Conservation (phyloP, 345 rosid species). For the Cochlearia excelsa region DNA sequence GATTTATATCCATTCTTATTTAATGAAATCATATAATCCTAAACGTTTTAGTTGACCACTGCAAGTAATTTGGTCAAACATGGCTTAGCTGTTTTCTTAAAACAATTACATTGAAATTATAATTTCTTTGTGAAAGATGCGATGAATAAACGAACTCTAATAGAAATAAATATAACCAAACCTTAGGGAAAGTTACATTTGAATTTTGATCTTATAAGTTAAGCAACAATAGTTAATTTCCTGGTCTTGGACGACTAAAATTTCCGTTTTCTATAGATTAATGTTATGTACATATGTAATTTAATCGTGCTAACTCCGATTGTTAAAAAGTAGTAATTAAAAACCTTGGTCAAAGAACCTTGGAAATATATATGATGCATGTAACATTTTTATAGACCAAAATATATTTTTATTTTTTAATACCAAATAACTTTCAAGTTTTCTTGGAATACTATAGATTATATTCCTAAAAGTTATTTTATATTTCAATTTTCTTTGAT, state of each 20-base stretch:
- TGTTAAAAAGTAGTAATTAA: too few species aligned
- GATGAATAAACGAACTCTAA: not conserved
- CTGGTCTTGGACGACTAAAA: not conserved
- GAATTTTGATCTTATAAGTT: too few species aligned
- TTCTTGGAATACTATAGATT: too few species aligned
- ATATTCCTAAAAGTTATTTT: not conserved
- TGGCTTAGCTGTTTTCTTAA: conserved; percentile 8
- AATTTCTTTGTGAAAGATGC: not conserved
- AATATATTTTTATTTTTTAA: too few species aligned
- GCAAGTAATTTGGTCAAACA: conserved; percentile 21
- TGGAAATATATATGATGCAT: too few species aligned
- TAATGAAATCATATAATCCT: conserved; percentile 1
- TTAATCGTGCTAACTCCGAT: too few species aligned
- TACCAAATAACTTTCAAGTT: too few species aligned
- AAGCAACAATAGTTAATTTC: conserved; percentile 4
- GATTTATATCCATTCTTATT: conserved; percentile 1
- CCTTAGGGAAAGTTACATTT: too few species aligned
- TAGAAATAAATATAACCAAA: conserved; percentile 8
- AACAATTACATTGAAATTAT: too few species aligned
- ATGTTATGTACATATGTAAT: too few species aligned
- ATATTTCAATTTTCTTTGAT: not conserved
- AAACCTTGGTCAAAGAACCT: too few species aligned
- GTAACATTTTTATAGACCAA: too few species aligned
- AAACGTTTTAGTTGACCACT: conserved; percentile 29
- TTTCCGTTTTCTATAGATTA: not conserved